Conservation (phyloP, 805 yeast species). For the Sungouiella thailandica region DNA sequence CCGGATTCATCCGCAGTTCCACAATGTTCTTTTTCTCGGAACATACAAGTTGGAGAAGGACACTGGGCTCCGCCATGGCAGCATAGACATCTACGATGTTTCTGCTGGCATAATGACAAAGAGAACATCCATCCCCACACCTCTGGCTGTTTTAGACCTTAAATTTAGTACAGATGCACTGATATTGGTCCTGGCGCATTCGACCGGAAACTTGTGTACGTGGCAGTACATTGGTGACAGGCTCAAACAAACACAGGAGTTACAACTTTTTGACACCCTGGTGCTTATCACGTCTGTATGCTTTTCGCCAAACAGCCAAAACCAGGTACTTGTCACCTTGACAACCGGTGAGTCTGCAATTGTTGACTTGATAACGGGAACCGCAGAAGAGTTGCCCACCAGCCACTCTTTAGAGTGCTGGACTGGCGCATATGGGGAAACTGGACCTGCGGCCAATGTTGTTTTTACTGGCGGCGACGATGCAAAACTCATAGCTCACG, state of each 20-base stretch:
- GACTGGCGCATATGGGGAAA: conserved; percentile 71
- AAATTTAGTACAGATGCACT: conserved; percentile 50
- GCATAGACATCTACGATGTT: conserved; percentile 40
- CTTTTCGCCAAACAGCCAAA: conserved; percentile 42
- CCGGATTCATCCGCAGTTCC: conserved; percentile 49
- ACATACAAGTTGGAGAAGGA: conserved; percentile 68
- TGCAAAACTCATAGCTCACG: conserved; percentile 68
- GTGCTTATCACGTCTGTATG: conserved; percentile 61
- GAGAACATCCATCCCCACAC: conserved; percentile 26
- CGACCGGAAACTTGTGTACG: conserved; percentile 66
- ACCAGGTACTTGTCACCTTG: conserved; percentile 49
- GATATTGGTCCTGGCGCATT: conserved; percentile 61
- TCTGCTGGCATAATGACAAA: conserved; percentile 10
- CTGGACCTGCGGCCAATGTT: conserved; percentile 48
- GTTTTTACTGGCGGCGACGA: conserved; percentile 93
- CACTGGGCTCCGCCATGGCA: conserved; percentile 60
- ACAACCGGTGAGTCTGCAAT: conserved; percentile 62
- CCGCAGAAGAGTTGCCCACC: conserved; percentile 22
- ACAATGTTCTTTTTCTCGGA: conserved; percentile 55
- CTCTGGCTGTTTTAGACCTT: conserved; percentile 72
- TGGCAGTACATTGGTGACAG: conserved; percentile 46
- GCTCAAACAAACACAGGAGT: conserved; percentile 10
- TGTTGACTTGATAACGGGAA: conserved; percentile 23
- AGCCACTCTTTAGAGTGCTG: conserved; percentile 79
- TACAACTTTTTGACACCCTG: conserved; percentile 44